Base-by-base conservation (phyloP, 768 basidiomycete species). In the Baorangia bicolor region DNA sequence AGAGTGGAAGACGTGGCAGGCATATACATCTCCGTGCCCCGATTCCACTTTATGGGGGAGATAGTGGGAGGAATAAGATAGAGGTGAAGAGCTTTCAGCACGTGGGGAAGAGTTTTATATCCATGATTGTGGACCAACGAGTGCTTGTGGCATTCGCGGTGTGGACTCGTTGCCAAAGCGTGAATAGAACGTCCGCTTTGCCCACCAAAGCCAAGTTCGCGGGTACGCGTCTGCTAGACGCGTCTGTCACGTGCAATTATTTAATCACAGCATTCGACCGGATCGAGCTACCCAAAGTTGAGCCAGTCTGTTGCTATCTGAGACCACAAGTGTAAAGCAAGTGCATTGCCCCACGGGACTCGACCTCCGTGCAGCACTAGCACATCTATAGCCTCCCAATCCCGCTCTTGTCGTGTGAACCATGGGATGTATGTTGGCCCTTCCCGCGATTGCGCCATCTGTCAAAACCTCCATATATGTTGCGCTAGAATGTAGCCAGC, bases 191-290 rank as follows among this genome's bases (percentile, higher is more conserved):
- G 11, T 23, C 46, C 40, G 35, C 50, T 50, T 55, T 51, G 50
- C 23, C 33, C 45, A 45, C 47, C 38, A 45, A 45, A 33, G 41
- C 27, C 56, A 42, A 14, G 35, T 31, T n/a, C 8, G 34, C 11
- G 16, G 14, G 30, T 42, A 18, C 25, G 50, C 34, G 28, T 35
- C 16, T 33, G 9, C 16, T 21, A n/a, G 49, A 20, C 58, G 57
- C 37, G 62, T 50, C 28, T n/a, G 54, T 63, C 62, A 60, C 56
- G 58, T 60, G 62, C 49, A 25, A 54, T 20, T 50, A 18, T n/a
- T n/a, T n/a, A 25, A 27, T 28, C 6, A 33, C 27, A 7, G 20
- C 30, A 21, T 10, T 8, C 14, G 47, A 25, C 12, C 47, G 34
- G 47, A 2, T 34, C 47, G 45, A 31, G 44, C 30, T 2, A 30